phyloP scores from a whole-genome alignment of 176 grass and related monocot genomes.

The Typha latifolia region DNA sequence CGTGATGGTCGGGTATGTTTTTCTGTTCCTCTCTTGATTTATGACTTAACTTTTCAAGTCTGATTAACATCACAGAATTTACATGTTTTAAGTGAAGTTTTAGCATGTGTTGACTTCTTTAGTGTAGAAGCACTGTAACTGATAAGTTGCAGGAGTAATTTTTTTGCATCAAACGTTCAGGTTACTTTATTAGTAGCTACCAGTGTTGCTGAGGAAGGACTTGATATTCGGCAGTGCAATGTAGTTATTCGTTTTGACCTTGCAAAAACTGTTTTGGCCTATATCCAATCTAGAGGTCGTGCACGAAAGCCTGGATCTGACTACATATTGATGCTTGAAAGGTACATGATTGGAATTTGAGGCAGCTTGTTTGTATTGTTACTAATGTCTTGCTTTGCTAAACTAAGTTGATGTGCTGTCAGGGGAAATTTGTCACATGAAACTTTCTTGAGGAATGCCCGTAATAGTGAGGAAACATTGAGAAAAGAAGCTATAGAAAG shows the following conservation, averaged over 20 bases:
- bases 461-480: slow-evolving; percentile 93
- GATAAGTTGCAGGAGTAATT: not conserved
- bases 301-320: slow-evolving; percentile 98
- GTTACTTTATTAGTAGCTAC: slow-evolving; percentile 93
- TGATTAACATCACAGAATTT: not conserved
- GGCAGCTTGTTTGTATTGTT: not conserved
- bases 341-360: slow-evolving; percentile 29
- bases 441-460: slow-evolving; percentile 83
- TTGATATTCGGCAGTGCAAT: slow-evolving; percentile 99
- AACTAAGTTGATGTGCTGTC: slow-evolving; percentile 23
- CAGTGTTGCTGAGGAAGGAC: slow-evolving; percentile 98
- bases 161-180: slow-evolving; percentile 31
- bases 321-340: slow-evolving; percentile 99
- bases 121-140: no score
- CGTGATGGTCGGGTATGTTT: slow-evolving; percentile 91
- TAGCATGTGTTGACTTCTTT: not conserved
- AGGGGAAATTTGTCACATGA: slow-evolving; percentile 82
- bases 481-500: slow-evolving; percentile 99
- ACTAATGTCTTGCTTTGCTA: slow-evolving; percentile 14
- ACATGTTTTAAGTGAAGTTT: not conserved
- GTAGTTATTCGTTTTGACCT: slow-evolving; percentile 99
- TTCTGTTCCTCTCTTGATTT: not conserved
- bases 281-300: slow-evolving; percentile 92
- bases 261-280: slow-evolving; percentile 96
- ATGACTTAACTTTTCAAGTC: not conserved